Evolutionary conservation across 768 basidiomycete genomes (phyloP), one percentile per base, ranked within the genome.

Genomic region (Suillus subalutaceus): DNA sequence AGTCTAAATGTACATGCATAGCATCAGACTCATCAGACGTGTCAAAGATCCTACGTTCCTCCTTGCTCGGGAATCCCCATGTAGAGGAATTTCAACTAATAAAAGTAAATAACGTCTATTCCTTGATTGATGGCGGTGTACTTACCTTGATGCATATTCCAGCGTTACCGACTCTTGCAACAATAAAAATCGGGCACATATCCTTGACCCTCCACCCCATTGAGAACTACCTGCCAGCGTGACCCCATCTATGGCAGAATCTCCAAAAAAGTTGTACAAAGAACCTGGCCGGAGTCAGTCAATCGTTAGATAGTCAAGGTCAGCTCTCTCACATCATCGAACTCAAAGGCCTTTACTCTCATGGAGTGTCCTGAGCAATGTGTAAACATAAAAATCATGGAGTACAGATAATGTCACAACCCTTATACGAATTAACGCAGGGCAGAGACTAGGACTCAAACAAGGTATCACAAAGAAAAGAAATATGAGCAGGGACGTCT

Each of bases 241-340:
- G 83, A 74, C 1, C 72, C 64, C n/a, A 46, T 82, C 82, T 2
- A 84, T 75, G 0, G 71, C 69, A 0, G 91, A 92, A 68, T 90
- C 88, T 37, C 85, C 82, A 69, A 93, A 93, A 75, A 92, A 92
- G 68, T 93, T 87, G 70, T 88, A 92, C 13, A 93, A 70, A 93
- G 79, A 5, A 93, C 90, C 90, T 91, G 64, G 30, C 15, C 18
- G 20, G 1, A 13, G 26, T 68, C 13, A 69, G 62, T 65, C 66
- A 0, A 20, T 4, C 32, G 16, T 3, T 7, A 9, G 6, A 2
- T 26, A 10, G 16, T 4, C 6, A 13, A 5, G 4, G 26, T 18
- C 9, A 58, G 30, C 9, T 35, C 9, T 10, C 71, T 65, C 58
- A 69, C 70, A 13, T 73, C 71, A 26, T 72, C 65, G 35, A 71